Base-by-base conservation (phyloP, 139 green algal species). In the Closterium sp. region DNA sequence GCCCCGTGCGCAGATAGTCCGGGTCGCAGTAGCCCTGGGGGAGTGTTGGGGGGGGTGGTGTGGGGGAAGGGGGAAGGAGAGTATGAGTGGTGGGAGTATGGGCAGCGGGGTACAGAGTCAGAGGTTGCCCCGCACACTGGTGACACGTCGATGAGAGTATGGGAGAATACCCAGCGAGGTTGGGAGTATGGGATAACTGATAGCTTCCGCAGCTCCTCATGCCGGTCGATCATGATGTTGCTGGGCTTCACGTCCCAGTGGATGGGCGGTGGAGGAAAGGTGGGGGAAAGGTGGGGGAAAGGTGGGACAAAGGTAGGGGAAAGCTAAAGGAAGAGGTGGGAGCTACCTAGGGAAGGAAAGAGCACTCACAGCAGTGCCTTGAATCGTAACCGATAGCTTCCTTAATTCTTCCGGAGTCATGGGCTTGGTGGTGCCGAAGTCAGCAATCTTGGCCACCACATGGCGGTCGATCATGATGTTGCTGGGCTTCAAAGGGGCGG, bases 231-330 rank as follows among this genome's bases (percentile, higher is more conserved):
- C 24, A 86, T 27, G 73, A 86, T 86, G 73, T 86, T 86, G 73
- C 73, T 86, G 22, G 73, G 24, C 90, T 92, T 92, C n/a, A 92
- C 90, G 50, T 92, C 90, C 11, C 90, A n/a, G 70, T 92, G 90
- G 27, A 92, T 92, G 79, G 90, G 42, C 2, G 73, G 73, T 42
- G 34, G 34, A 4, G 34, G 34, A 42, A 42, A 42, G 34, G 34
- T 42, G 34, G 9, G 34, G n/a, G n/a, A 92, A 87, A 4, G 73
- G 73, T 42, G 34, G 34, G 4, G 34, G 34, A 42, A 42, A 42
- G 34, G 34, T 42, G 34, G 9, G 34, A 42, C 4, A 42, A 6
- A 42, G 34, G 34, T 42, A 42, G 34, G n/a, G n/a, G n/a, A n/a
- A n/a, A n/a, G n/a, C n/a, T n/a, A n/a, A n/a, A n/a, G n/a, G 9